Base-by-base conservation (phyloP, 2,329 filamentous ascomycete species). In the Epichloe typhina region DNA sequence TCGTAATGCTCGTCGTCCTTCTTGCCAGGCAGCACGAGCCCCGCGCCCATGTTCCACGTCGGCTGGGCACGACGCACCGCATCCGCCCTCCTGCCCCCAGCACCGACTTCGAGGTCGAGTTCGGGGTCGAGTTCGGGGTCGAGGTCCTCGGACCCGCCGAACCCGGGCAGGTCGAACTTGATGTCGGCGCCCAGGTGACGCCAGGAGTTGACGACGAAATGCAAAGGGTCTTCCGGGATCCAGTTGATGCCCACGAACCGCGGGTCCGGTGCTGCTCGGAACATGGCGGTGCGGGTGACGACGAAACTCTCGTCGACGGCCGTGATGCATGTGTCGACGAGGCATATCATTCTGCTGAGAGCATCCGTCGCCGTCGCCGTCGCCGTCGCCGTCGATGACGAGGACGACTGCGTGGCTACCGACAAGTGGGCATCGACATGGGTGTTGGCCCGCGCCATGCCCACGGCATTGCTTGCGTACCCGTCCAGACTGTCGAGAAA, bases 131-230 rank as follows among this genome's bases (percentile, higher is more conserved):
- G 2, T 7, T 26, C 26, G 26, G 3, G 2, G 26, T 26, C 26
- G 13, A 12, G 7, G 6, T 6, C 15, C 2, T 43, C 23, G 42
- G 3, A 23, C 9, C 48, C 23, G 23, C 49, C n/a, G 47, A 49
- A 12, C 17, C 63, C 64, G 0, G 64, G 60, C 12, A 68, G 57
- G 6, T 46, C 31, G 60, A 70, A 73, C 53, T 61, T 56, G 5
- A 66, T 63, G 52, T 72, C 69, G 21, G 65, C 68, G 1, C 70
- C 71, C 54, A 73, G 68, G 51, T 66, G 63, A 7, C 68, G 61
- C 71, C 71, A 73, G 4, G 69, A 72, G 54, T 73, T 73, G 61
- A 73, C 69, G 11, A 65, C 64, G 39, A 73, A 61, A 40, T 65
- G 61, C 47, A 65, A 61, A 2, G 67, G 64, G 44, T 66, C 62